A percentile compares a stretch with the other conserved stretches of the same genome.
Evolutionary conservation across 352 stramenopile species (phyloP).

Genomic region (Discostella stelligera): DNA sequence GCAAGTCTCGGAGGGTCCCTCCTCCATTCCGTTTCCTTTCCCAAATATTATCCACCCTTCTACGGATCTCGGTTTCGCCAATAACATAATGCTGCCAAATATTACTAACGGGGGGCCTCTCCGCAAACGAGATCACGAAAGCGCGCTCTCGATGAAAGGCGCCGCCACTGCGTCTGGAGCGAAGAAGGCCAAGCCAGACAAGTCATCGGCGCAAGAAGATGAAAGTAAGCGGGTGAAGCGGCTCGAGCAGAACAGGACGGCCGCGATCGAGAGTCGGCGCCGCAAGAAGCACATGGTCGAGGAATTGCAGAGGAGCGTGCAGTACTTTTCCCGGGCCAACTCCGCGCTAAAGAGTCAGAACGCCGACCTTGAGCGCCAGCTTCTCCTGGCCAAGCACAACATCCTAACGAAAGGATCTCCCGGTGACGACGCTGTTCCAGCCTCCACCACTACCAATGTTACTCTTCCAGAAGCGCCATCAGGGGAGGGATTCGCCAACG

Average conservation of each 20-base stretch:
- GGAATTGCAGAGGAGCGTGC: conserved; percentile 73
- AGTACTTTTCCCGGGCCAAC: conserved; percentile 79
- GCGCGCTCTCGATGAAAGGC: background rate
- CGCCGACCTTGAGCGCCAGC: conserved; percentile 63
- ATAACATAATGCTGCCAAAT: background rate
- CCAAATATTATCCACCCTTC: no score
- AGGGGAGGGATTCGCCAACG: background rate
- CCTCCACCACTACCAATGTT: background rate
- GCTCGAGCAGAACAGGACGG: conserved; percentile 78
- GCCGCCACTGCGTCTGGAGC: no score
- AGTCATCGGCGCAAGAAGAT: background rate
- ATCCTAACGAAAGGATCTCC: background rate
- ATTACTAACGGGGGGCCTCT: background rate
- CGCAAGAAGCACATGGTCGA: conserved; percentile 81
- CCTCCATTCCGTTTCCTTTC: background rate
- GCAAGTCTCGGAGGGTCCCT: background rate
- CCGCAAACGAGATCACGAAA: conserved; percentile 21
- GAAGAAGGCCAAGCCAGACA: background rate
- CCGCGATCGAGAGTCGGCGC: conserved; percentile 68
- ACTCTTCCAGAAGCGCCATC: background rate
- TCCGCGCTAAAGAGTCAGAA: conserved; percentile 76
- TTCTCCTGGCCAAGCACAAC: conserved; percentile 47
- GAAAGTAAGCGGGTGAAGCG: conserved; percentile 16
- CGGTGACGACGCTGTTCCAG: background rate
- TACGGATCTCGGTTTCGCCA: background rate